Percentiles rank a stretch among this genome's conserved stretches.
These are phyloP conservation scores for Tremella fuciformis DNA, from an alignment of 768 basidiomycete genomes.

Conservation along the genomic window DNA sequence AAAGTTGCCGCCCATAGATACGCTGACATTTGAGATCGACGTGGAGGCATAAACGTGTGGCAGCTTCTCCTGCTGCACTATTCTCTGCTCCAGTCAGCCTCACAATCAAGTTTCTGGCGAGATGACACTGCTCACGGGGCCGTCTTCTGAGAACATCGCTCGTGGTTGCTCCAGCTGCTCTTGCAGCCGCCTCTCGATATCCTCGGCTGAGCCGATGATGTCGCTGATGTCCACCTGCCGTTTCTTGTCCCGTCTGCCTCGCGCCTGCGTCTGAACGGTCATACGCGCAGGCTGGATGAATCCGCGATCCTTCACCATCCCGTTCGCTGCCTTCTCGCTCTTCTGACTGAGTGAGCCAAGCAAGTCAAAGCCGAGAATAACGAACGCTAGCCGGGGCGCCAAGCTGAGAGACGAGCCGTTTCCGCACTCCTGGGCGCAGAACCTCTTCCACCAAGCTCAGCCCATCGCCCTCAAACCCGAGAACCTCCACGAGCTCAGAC, in stretches of 20 bases:
- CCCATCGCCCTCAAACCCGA: slow-evolving; percentile 70
- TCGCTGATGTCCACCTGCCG: slow-evolving; percentile 31
- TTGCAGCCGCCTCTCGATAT: slow-evolving; percentile 47
- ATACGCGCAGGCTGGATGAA: slow-evolving; percentile 29
- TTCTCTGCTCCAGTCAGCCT: slow-evolving; percentile 18
- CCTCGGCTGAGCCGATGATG: slow-evolving; percentile 41
- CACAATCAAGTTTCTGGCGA: slow-evolving; percentile 2
- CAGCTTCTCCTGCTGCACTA: slow-evolving; percentile 55
- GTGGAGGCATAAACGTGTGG: slow-evolving; percentile 82
- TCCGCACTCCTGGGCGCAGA: slow-evolving; percentile 58
- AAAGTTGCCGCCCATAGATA: slow-evolving; percentile 72
- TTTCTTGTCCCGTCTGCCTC: slow-evolving; percentile 37
- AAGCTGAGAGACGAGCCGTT: slow-evolving; percentile 49
- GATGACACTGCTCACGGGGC: slow-evolving; percentile 20
- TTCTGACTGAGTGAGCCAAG: not conserved
- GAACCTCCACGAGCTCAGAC: slow-evolving; percentile 68
- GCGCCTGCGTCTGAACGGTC: slow-evolving; percentile 22
- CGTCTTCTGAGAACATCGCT: slow-evolving; percentile 42
- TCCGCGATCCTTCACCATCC: not conserved
- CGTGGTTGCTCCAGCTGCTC: slow-evolving; percentile 47
- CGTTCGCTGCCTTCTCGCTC: not conserved
- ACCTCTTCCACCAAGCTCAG: slow-evolving; percentile 75
- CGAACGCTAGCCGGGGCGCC: not conserved
- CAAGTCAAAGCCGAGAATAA: not conserved
- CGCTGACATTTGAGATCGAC: slow-evolving; percentile 63